These are phyloP conservation scores for Suhomyces choctaworum DNA, from an alignment of 1,139 yeast genomes.

Conservation along the genomic window DNA sequence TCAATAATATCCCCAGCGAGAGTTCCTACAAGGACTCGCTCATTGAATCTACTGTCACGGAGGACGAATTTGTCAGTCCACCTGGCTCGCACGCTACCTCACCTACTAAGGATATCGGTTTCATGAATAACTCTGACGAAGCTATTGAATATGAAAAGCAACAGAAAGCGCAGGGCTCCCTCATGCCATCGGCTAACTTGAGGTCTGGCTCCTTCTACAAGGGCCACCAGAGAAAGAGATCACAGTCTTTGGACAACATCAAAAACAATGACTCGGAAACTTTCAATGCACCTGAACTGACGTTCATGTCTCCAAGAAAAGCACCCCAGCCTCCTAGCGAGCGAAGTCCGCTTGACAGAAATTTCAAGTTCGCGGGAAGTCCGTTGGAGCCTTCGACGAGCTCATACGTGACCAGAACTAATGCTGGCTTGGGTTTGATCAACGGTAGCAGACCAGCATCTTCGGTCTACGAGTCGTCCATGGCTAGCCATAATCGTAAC, in stretches of 20 bases:
- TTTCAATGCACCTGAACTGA: no score
- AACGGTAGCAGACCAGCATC: constrained; percentile 41
- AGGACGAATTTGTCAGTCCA: constrained; percentile 13
- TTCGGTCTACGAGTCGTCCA: constrained; percentile 42
- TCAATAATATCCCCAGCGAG: constrained; percentile 2
- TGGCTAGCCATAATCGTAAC: constrained; percentile 31
- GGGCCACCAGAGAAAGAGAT: constrained; percentile 45
- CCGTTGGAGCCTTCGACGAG: constrained; percentile 16
- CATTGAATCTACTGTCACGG: constrained; percentile 6
- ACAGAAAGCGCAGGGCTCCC: constrained; percentile 11
- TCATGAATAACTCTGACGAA: constrained; percentile 12
- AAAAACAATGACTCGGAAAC: no score
- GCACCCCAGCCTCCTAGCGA: constrained; percentile 61
- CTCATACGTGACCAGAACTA: constrained; percentile 28
- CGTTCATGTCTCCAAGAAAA: constrained; percentile 60
- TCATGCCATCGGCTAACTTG: constrained; percentile 22
- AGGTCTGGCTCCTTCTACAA: constrained; percentile 15
- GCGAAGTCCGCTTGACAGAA: constrained; percentile 33
- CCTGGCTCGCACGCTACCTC: constrained; percentile 8
- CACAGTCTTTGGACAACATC: constrained; percentile 54
- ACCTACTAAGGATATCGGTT: constrained; percentile 3
- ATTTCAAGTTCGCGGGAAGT: constrained; percentile 28
- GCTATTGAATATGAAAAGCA: constrained; percentile 4
- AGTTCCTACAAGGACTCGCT: constrained; percentile 9
- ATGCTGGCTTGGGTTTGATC: constrained; percentile 20